phyloP scores from a whole-genome alignment of 768 basidiomycete genomes.

The Mycena chlorophos region DNA sequence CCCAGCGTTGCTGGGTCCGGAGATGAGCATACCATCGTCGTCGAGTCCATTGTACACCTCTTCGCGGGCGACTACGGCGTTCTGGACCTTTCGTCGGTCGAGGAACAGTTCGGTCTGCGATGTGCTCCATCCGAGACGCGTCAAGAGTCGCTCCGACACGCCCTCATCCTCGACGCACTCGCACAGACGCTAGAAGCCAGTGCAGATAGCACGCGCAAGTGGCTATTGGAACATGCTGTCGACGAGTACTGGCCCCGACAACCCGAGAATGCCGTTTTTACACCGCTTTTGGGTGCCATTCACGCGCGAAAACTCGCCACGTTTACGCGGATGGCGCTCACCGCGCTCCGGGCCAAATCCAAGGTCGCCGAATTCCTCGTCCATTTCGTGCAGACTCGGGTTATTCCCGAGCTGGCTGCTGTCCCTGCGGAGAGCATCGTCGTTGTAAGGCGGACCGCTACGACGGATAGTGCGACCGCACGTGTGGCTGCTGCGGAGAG shows the following conservation, averaged over 20 bases:
- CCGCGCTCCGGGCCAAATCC: slow-evolving; percentile 27
- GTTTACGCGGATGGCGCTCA: slow-evolving; percentile 35
- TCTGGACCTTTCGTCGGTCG: slow-evolving; percentile 12
- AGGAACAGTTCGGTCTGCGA: slow-evolving; percentile 18
- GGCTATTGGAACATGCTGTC: slow-evolving; percentile 49
- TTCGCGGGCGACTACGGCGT: slow-evolving; percentile 19
- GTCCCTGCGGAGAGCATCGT: slow-evolving; percentile 22
- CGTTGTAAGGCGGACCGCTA: not conserved
- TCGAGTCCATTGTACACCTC: slow-evolving; percentile 30
- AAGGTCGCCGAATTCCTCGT: slow-evolving; percentile 21
- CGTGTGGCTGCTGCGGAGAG: not conserved
- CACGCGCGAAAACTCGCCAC: slow-evolving; percentile 47
- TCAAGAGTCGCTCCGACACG: slow-evolving; percentile 14
- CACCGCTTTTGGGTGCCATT: slow-evolving; percentile 48
- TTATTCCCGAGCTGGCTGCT: slow-evolving; percentile 50
- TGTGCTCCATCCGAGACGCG: slow-evolving; percentile 14
- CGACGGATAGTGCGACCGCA: slow-evolving; percentile 16
- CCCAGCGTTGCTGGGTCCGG: slow-evolving; percentile 42
- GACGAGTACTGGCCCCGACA: slow-evolving; percentile 55
- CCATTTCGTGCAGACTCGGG: slow-evolving; percentile 37
- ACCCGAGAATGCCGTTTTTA: slow-evolving; percentile 33
- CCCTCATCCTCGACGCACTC: slow-evolving; percentile 47
- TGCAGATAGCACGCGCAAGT: slow-evolving; percentile 43
- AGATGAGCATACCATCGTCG: slow-evolving; percentile 35
- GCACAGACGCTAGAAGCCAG: slow-evolving; percentile 53